Conservation (phyloP, 371 early-diverging fungal genomes). For the Saksenaea oblongispora region DNA sequence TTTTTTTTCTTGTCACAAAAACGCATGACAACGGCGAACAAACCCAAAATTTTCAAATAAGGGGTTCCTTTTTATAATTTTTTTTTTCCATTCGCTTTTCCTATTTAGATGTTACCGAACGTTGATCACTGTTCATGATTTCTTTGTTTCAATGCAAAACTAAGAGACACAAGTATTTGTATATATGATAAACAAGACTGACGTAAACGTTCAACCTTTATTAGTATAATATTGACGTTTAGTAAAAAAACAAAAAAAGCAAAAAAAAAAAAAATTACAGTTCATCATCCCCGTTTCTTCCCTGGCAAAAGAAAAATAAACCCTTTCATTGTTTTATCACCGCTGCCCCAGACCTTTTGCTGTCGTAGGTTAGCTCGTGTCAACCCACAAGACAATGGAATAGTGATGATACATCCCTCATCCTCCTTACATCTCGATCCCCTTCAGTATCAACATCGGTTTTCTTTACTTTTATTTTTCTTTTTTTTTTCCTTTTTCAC, state of each 20-base stretch:
- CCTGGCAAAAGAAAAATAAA: background rate
- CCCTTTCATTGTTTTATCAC: slow-evolving; percentile 1
- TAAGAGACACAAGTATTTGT: background rate
- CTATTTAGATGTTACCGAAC: background rate
- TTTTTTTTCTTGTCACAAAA: background rate
- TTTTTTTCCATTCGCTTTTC: background rate
- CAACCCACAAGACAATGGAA: background rate
- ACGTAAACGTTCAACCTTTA: background rate
- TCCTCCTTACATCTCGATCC: background rate
- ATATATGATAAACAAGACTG: background rate
- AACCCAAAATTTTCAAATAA: background rate
- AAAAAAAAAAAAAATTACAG: background rate
- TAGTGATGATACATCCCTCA: background rate
- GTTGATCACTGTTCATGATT: background rate
- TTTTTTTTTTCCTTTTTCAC: too few relatives aligned
- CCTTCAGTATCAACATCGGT: background rate
- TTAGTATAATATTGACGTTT: background rate
- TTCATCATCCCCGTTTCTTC: background rate
- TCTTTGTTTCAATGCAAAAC: background rate
- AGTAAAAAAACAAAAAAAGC: background rate
- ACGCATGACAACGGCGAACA: background rate
- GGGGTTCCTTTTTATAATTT: background rate
- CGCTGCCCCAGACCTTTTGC: background rate
- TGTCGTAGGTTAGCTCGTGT: background rate
- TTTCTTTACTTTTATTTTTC: too few relatives aligned